Evolutionary conservation across 75 land plant genomes (phyloP), one percentile per base, ranked within the genome.

Genomic region (Pseudotsuga menziesii): DNA sequence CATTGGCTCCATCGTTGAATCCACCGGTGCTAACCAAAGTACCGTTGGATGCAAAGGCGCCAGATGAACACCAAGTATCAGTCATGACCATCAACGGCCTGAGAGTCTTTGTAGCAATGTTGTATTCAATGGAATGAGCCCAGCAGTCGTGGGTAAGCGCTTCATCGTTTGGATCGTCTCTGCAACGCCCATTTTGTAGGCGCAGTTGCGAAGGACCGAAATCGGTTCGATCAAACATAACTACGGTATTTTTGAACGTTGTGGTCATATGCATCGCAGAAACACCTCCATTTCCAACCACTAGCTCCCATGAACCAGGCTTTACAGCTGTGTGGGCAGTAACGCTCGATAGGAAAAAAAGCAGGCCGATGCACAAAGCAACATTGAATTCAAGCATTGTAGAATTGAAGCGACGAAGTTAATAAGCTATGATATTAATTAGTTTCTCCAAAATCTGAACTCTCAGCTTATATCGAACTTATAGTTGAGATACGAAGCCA

Each of bases 71-170:
- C 86, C 86, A 85, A 27, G 86, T 78, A 54, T 85, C 76, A 1
- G 86, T 81, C 57, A 61, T 13, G 8, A 83, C 85, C 82, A 58
- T 83, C 4, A 90, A 79, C 3, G 85, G 80, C 14, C 90, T 82
- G 25, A 83, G 58, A 0, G 2, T 27, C 22, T 58, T 56, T 20
- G 83, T 74, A 2, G 44, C 44, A 61, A 75, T 16, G 62, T 87
- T 80, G 36, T 72, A 83, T 78, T 85, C 85, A 66, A 85, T 79
- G 58, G 90, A 81, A 74, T 90, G 92, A 12, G 90, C 92, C 66
- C 76, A 78, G 81, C 92, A 90, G 48, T 90, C 92, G 23, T 8
- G 6, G 55, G 36, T 57, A 8, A 61, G 36, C 11, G 26, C 32
- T 23, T 67, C 58, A 26, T 27, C n/a, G 19, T 36, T 72, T 2